Base-by-base conservation (phyloP, 2,329 filamentous ascomycete genomes). In the Scopulariopsis brevicaulis region DNA sequence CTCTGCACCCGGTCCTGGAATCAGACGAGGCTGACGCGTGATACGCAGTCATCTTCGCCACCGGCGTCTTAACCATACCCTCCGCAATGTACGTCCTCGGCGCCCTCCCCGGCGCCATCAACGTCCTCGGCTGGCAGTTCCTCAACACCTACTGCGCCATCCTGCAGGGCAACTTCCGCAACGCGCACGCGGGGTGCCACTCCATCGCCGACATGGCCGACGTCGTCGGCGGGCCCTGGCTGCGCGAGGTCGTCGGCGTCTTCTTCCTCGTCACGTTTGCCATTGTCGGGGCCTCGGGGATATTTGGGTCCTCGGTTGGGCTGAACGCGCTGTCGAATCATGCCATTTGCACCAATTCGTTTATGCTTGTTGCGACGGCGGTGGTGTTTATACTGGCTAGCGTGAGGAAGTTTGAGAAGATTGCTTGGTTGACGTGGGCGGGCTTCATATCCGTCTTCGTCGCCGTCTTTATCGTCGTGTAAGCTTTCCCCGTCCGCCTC, bases 371-470 rank as follows among this genome's bases (percentile, higher is more conserved):
- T 4, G 78, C 79, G 0, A 77, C 79, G 0, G 64, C 76, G 1
- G 68, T 77, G 8, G 73, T 82, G 10, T 76, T 77, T 28, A 61
- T 73, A 0, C 71, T 75, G 6, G 79, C 80, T 1, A 78, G 74
- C 28, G 73, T 83, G 5, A 76, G 81, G 60, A 85, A 81, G 58
- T 79, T 84, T 62, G 74, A 80, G 56, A 79, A 83, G 63, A 78
- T 86, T 59, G 80, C 77, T 2, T 85, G 80, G 79, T 68, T 85
- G 51, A 83, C 81, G 0, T 86, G 80, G 77, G 76, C 74, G 12
- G 83, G 83, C 0, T 84, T 85, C 63, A 59, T 75, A 4, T 81
- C 76, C 32, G 77, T 86, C 43, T 84, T 81, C 62, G 68, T 75
- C 18, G 81, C 82, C 4, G 76, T 84, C 0, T 76, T 83, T 59